These are phyloP conservation scores for Anisodus tanguticus DNA, from an alignment of 257 asterid genomes.

Conservation along the genomic window DNA sequence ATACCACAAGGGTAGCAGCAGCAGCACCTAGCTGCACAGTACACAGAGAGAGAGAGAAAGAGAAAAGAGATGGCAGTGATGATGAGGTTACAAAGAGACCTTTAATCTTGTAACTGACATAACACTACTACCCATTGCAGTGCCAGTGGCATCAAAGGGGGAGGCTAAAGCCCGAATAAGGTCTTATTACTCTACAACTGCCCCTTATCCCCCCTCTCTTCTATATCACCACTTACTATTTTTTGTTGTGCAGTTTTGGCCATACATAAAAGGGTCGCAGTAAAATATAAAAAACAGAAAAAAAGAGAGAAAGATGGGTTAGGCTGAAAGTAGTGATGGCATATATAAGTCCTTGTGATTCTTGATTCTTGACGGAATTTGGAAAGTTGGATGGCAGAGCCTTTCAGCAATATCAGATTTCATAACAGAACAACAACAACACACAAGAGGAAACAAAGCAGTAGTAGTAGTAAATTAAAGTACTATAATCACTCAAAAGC, in stretches of 20 bases:
- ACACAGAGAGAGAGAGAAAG: neutral
- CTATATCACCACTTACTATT: conserved; percentile 27
- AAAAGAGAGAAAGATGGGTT: conserved; percentile 58
- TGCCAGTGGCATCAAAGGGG: conserved; percentile 43
- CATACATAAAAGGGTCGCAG: conserved; percentile 24
- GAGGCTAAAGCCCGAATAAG: conserved; percentile 39
- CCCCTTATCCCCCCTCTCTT: conserved; percentile 3
- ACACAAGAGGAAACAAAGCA: conserved; percentile 27
- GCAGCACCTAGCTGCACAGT: conserved; percentile 15
- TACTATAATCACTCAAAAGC: conserved; percentile 52
- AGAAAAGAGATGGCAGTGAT: conserved; percentile 30
- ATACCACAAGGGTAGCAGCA: neutral
- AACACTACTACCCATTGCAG: conserved; percentile 64
- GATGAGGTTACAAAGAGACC: conserved; percentile 60
- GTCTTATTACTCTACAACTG: neutral
- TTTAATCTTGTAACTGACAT: conserved; percentile 81
- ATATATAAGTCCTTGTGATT: conserved; percentile 31
- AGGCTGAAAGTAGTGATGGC: conserved; percentile 46
- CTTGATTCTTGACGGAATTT: conserved; percentile 45
- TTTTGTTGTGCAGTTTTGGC: conserved; percentile 34
- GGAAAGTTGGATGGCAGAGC: conserved; percentile 56
- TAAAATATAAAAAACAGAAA: conserved; percentile 44
- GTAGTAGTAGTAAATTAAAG: conserved; percentile 30
- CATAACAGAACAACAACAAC: conserved; percentile 33
- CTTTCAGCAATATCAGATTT: conserved; percentile 44